Percentiles rank a stretch among this genome's conserved stretches.
phyloP scores from a whole-genome alignment of 129 eudicot species.

The Daucus carota region DNA sequence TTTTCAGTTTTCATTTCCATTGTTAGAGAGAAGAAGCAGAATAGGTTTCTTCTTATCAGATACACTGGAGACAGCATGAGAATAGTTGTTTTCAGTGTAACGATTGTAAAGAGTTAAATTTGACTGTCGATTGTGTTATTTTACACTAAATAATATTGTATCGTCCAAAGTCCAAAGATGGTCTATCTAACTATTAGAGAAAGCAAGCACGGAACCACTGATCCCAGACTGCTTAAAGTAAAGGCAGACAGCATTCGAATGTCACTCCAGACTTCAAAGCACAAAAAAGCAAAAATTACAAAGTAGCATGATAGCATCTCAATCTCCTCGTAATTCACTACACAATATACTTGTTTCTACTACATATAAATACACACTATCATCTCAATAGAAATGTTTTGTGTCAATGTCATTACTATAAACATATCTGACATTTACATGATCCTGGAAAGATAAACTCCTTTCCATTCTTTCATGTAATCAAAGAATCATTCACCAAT shows the following conservation, averaged over 20 bases:
- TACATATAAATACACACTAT: background rate
- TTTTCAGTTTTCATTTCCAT: too few relatives aligned
- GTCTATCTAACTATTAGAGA: background rate
- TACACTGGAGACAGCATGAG: too few relatives aligned
- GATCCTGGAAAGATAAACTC: background rate
- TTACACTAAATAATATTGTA: background rate
- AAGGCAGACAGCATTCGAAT: background rate
- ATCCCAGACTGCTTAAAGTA: background rate
- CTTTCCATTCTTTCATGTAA: background rate
- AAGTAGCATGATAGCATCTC: background rate
- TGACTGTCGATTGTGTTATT: too few relatives aligned
- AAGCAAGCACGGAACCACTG: background rate
- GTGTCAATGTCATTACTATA: background rate
- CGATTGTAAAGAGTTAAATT: too few relatives aligned
- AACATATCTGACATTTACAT: background rate
- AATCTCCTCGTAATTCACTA: background rate
- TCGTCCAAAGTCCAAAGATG: background rate
- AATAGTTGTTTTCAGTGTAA: too few relatives aligned
- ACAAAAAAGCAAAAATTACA: background rate
- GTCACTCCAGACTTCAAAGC: background rate
- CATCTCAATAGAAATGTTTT: background rate
- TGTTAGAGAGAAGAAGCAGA: too few relatives aligned
- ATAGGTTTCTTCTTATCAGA: too few relatives aligned
- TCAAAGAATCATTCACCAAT: constrained; percentile 2
- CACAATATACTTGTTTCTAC: background rate